Conservation (phyloP, 2,329 filamentous ascomycete genomes). For the Paraphaeosphaeria minitans region DNA sequence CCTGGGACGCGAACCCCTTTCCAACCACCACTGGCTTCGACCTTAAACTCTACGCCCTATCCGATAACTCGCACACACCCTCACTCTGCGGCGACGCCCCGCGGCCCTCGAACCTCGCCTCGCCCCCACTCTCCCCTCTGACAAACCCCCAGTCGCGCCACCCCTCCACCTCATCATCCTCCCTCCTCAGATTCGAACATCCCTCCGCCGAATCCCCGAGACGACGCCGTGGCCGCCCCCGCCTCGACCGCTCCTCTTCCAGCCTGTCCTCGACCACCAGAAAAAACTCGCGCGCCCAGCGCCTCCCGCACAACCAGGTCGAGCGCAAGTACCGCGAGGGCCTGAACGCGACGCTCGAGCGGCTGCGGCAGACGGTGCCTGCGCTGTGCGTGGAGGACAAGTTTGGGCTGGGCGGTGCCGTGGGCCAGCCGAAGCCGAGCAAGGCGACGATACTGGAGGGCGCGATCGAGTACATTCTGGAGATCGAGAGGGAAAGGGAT, state of each 20-base stretch:
- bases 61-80: slow-evolving; percentile 34
- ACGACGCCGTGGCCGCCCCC: slow-evolving; percentile 40
- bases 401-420: slow-evolving; percentile 18
- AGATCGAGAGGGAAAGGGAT: slow-evolving; percentile 37
- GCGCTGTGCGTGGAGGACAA: slow-evolving; percentile 37
- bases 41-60: slow-evolving; percentile 24
- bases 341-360: slow-evolving; percentile 37
- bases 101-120: slow-evolving; percentile 13
- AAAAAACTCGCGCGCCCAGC: slow-evolving; percentile 26
- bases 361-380: slow-evolving; percentile 34
- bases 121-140: slow-evolving; percentile 34
- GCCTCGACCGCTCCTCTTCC: slow-evolving; percentile 33
- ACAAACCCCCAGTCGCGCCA: slow-evolving; percentile 28
- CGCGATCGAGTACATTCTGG: slow-evolving; percentile 42
- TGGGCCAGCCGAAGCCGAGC: slow-evolving; percentile 39
- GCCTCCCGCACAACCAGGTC: slow-evolving; percentile 45
- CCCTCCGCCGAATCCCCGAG: slow-evolving; percentile 31
- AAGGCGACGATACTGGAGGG: slow-evolving; percentile 40
- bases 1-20: slow-evolving; percentile 23
- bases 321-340: slow-evolving; percentile 41
- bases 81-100: slow-evolving; percentile 32
- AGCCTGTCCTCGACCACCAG: slow-evolving; percentile 20
- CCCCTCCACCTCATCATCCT: slow-evolving; percentile 26
- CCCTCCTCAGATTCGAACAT: slow-evolving; percentile 11
- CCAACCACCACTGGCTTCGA: slow-evolving; percentile 10